Evolutionary conservation across 2,329 filamentous ascomycete species (phyloP).

Genomic region (Rachicladosporium sp.): DNA sequence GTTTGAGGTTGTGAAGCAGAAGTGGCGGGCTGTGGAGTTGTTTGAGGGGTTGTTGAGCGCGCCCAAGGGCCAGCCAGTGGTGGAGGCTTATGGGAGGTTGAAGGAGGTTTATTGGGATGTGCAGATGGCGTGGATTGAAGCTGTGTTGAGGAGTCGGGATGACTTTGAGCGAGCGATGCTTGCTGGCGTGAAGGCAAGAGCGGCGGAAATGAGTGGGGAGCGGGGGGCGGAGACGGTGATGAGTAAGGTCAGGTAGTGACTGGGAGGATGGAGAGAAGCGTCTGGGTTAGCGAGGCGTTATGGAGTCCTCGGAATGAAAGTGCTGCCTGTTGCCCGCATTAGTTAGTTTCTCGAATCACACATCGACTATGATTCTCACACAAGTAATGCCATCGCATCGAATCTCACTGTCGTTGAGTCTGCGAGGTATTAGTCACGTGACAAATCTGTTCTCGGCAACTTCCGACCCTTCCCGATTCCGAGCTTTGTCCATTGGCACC

Average conservation of each 20-base stretch:
- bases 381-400: no score
- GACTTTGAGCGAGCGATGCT: slow-evolving; percentile 90
- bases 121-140: slow-evolving; percentile 90
- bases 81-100: slow-evolving; percentile 69
- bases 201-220: slow-evolving; percentile 72
- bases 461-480: no score
- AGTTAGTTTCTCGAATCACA: no score
- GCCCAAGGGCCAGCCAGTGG: slow-evolving; percentile 58
- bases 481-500: no score
- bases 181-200: slow-evolving; percentile 73
- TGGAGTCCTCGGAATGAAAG: no score
- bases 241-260: slow-evolving; percentile 65
- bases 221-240: slow-evolving; percentile 85
- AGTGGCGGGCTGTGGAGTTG: slow-evolving; percentile 81
- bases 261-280: no score
- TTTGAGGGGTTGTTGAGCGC: slow-evolving; percentile 67
- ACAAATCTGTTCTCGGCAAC: no score
- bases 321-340: no score
- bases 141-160: slow-evolving; percentile 71
- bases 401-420: no score
- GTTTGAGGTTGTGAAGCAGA: slow-evolving; percentile 66
- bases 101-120: slow-evolving; percentile 87
- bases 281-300: no score
- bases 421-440: no score
- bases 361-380: no score